Percentiles rank a stretch among this genome's conserved stretches.
phyloP scores from a whole-genome alignment of 23 red algal genomes.

The Pyropia haitanensis region DNA sequence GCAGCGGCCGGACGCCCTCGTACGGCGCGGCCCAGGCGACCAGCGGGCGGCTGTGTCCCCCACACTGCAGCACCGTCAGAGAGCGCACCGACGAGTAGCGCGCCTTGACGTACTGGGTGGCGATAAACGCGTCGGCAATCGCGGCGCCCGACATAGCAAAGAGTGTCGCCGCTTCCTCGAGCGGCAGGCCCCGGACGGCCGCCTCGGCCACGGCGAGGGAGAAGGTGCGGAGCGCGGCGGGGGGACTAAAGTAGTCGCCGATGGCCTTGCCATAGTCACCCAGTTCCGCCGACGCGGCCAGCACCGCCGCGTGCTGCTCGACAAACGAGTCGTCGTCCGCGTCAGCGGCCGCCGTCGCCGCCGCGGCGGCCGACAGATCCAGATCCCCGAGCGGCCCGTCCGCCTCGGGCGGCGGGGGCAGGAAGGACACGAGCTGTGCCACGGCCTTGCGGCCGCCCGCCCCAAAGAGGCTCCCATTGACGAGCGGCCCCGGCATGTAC shows the following conservation, averaged over 20 bases:
- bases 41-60: background rate
- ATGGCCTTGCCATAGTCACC: constrained; percentile 13
- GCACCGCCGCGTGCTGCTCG: constrained; percentile 4
- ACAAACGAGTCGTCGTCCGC: constrained; percentile 12
- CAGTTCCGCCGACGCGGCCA: constrained; percentile 7
- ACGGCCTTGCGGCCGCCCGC: background rate
- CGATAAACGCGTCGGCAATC: constrained; percentile 11
- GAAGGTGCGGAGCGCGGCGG: constrained; percentile 3
- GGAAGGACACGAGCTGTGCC: background rate
- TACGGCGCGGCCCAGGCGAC: constrained; percentile 22
- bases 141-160: constrained; percentile 12
- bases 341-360: background rate
- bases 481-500: constrained; percentile 1
- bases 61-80: constrained; percentile 28
- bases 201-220: constrained; percentile 17
- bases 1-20: constrained; percentile 9
- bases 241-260: constrained; percentile 23
- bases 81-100: constrained; percentile 14
- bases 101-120: constrained; percentile 7
- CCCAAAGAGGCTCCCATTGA: constrained; percentile 18
- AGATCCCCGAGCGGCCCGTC: constrained; percentile 1
- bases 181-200: background rate
- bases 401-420: constrained; percentile 7
- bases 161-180: constrained; percentile 8
- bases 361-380: too few relatives aligned